Base-by-base conservation (phyloP, 2,329 filamentous ascomycete species). In the Claviceps citrina region DNA sequence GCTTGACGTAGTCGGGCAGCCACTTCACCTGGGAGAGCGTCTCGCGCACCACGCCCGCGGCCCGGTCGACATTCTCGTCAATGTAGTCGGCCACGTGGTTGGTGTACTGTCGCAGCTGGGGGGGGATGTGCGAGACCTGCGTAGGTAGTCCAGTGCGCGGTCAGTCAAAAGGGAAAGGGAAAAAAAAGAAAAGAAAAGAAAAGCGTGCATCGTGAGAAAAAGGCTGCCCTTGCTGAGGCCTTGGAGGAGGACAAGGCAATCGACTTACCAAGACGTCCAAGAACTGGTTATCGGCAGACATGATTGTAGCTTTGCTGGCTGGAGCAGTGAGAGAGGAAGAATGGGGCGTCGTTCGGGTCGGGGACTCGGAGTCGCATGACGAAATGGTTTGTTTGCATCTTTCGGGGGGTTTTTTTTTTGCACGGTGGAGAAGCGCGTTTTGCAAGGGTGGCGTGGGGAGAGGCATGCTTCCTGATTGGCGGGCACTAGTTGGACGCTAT, bases 261-360 rank as follows among this genome's bases (percentile, higher is more conserved):
- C n/a, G n/a, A n/a, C 78, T 67, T 64, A 87, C 82, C 56, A 81
- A 69, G 20, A 38, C 37, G 61, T 85, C 81, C 48, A 85, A 64
- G 55, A 87, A 81, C 52, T 81, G 77, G 55, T 85, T 81, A 57
- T 87, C 81, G 56, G 74, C 76, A 49, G 82, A 80, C 83, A 89
- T 89, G 49, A 54, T 71, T 55, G 31, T 36, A 47, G 8, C 42
- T 43, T 44, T 47, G 46, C 20, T 31, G 25, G 26, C 31, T 36
- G 19, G 38, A 38, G 32, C 27, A 40, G 8, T 36, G 26, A 22
- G 30, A 9, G 22, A 28, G n/a, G 24, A 19, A 33, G 16, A 32
- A 16, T 10, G 12, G 8, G 22, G 37, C 31, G n/a, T 32, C 31
- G 39, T 35, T 30, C 32, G 34, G n/a, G n/a, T n/a, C n/a, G n/a